Conservation (phyloP, 768 basidiomycete species). For the Phylloporus arenicola region DNA sequence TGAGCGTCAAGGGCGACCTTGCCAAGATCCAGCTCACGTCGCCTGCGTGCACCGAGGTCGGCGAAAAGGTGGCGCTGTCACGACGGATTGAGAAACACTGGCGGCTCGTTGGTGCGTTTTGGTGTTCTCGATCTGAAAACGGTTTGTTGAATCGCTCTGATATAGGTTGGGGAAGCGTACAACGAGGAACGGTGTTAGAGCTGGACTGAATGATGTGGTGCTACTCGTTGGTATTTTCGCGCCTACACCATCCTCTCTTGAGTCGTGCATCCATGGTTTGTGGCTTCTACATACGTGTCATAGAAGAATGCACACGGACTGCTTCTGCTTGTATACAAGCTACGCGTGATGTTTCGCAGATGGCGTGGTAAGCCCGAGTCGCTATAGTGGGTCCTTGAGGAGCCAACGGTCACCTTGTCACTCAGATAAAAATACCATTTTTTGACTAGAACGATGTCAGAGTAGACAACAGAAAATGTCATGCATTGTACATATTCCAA, state of each 20-base stretch:
- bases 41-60: constrained; percentile 93
- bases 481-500: neutral
- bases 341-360: no score
- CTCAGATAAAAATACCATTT: no score
- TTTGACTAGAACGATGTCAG: neutral
- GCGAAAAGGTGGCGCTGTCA: constrained; percentile 95
- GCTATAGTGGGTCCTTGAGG: no score
- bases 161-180: constrained; percentile 74
- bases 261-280: no score
- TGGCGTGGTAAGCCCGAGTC: no score
- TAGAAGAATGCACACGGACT: neutral
- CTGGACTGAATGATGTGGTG: constrained; percentile 46
- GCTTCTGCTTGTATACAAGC: neutral
- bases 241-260: no score
- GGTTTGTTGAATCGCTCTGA: neutral
- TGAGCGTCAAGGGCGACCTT: constrained; percentile 90
- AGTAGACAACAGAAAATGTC: neutral
- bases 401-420: no score
- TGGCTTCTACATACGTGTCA: neutral
- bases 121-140: neutral
- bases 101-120: constrained; percentile 76
- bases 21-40: constrained; percentile 92
- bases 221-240: no score
- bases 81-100: constrained; percentile 97
- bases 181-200: constrained; percentile 78